Conservation (phyloP, 2,329 filamentous ascomycete species). For the Alternaria longipes region DNA sequence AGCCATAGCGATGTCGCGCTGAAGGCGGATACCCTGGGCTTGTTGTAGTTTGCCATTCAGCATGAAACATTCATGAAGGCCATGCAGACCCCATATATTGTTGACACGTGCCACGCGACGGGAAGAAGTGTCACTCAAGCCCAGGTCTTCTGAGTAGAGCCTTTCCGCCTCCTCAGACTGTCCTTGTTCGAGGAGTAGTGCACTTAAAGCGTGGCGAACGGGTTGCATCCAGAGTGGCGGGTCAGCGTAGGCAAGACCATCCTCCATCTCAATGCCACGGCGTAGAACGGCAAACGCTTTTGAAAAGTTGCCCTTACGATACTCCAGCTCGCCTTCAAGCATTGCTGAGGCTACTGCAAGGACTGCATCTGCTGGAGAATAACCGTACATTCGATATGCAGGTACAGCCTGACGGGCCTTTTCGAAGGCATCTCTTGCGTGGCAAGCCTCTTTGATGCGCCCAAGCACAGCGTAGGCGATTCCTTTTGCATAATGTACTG, state of each 20-base stretch:
- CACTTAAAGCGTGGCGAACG: conserved; percentile 12
- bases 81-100: conserved; percentile 10
- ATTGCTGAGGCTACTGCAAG: neutral
- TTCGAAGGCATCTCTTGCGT: neutral
- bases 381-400: too few relatives aligned
- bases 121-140: conserved; percentile 1
- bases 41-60: neutral
- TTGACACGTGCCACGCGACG: conserved; percentile 8
- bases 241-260: neutral
- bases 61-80: conserved; percentile 8
- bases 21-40: neutral
- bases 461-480: conserved; percentile 9
- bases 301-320: neutral
- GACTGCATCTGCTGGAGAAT: too few relatives aligned
- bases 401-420: neutral
- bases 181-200: conserved; percentile 9
- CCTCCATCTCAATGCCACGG: conserved; percentile 5
- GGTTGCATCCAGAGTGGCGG: conserved; percentile 14
- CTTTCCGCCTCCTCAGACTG: conserved; percentile 2
- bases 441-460: neutral
- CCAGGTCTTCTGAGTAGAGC: conserved; percentile 6
- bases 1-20: neutral
- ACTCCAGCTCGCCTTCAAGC: conserved; percentile 10
- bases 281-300: neutral
- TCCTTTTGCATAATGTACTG: conserved; percentile 3